Base-by-base conservation (phyloP, 2,329 filamentous ascomycete genomes). In the Claviceps cyperi region DNA sequence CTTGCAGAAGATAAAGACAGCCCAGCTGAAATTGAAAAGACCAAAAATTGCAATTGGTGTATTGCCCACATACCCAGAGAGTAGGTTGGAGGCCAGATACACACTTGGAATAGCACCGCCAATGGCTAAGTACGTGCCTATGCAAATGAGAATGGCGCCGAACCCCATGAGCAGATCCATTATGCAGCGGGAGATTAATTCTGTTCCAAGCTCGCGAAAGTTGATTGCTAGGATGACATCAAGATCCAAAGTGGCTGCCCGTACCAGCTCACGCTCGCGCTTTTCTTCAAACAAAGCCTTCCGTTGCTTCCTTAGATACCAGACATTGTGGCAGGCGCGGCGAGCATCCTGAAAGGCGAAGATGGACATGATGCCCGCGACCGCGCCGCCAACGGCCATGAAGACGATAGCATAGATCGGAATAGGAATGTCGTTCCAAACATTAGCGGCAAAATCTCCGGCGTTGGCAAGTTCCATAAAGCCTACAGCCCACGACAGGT, bases 11-110 rank as follows among this genome's bases (percentile, higher is more conserved):
- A 78, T 59, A 52, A 66, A 70, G 0, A 54, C 55, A 0, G 72
- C 73, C 75, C 75, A 78, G 5, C 60, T 47, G 0, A 67, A 66
- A 56, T 76, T 78, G 41, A 69, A 49, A 0, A 77, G 48, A 2
- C 73, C 75, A 45, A 71, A 78, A 0, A 71, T 22, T 0, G 73
- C 73, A 2, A 73, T 68, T 1, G 72, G 67, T 0, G 67, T 63
- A 51, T 79, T 78, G 2, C 76, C 76, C 17, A 79, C 63, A 52
- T 77, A 78, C 1, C 76, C 76, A 0, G 75, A 77, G 0, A 78
- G 58, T 2, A 77, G 58, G 50, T 79, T 79, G 55, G 71, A 76
- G 0, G 70, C 68, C 0, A 60, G 4, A 50, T 61, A 78, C 0
- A 77, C 64, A 0, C 37, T 52, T 0, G 32, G 60, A 46, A 76